A percentile compares a stretch with the other conserved stretches of the same genome.
Evolutionary conservation across 176 grass and related monocot genomes (phyloP).

Genomic region (Canna indica): DNA sequence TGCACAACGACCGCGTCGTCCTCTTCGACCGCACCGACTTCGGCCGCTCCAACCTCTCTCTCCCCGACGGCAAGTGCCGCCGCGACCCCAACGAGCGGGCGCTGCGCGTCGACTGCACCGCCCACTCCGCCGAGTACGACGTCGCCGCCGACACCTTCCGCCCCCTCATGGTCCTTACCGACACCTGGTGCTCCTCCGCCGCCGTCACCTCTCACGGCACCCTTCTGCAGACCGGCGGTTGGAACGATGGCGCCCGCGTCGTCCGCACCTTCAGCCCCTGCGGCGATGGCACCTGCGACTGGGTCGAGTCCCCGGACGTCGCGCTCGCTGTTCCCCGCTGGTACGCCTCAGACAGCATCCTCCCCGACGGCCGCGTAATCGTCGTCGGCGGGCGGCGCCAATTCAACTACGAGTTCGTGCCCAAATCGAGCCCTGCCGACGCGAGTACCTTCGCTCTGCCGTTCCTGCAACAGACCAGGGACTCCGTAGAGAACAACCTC

Average conservation of each 20-base stretch:
- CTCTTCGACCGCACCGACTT: constrained; percentile 8
- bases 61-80: neutral
- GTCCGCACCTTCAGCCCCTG: neutral
- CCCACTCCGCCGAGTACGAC: constrained; percentile 1
- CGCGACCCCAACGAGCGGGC: neutral
- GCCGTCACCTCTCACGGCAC: neutral
- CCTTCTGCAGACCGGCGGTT: neutral
- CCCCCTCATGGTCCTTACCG: neutral
- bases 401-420: constrained; percentile 4
- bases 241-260: neutral
- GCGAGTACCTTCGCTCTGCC: neutral
- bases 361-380: neutral
- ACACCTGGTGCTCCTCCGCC: constrained; percentile 7
- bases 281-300: constrained; percentile 1
- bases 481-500: neutral
- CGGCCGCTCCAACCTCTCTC: constrained; percentile 1
- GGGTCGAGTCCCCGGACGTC: neutral
- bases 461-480: neutral
- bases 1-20: constrained; percentile 4
- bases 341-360: neutral
- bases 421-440: neutral
- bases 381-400: neutral
- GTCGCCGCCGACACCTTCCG: neutral
- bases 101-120: neutral
- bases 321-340: neutral